Conservation (phyloP, 169 alveolate genomes). For the Plasmodium billcollinsi region DNA sequence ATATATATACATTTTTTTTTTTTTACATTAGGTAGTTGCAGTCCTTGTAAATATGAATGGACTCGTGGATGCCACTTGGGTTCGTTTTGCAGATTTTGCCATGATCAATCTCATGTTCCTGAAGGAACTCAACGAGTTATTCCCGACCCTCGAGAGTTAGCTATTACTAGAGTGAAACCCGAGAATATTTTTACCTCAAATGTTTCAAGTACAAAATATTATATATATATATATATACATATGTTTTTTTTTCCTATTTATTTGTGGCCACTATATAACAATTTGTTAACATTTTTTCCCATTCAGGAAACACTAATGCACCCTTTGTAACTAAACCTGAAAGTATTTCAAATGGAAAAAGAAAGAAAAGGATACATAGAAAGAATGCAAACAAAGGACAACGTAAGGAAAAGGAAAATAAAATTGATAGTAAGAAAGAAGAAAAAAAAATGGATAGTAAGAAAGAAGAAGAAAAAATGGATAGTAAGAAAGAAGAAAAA, state of each 20-base stretch:
- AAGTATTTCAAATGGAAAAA: not conserved
- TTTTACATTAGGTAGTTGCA: constrained; percentile 71
- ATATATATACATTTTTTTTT: not conserved
- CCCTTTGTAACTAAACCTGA: not conserved
- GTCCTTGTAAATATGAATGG: constrained; percentile 80
- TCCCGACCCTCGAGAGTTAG: constrained; percentile 33
- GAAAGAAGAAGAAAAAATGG: too few relatives aligned
- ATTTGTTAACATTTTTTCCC: not conserved
- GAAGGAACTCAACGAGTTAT: constrained; percentile 61
- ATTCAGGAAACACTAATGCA: not conserved
- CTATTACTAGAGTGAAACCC: constrained; percentile 23
- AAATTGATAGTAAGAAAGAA: not conserved
- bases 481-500: not conserved
- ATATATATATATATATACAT: not conserved
- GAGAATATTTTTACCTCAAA: constrained; percentile 24
- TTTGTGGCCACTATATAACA: not conserved
- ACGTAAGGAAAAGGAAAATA: not conserved
- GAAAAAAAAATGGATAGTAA: not conserved
- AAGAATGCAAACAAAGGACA: not conserved
- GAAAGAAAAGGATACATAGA: not conserved
- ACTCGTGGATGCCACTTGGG: constrained; percentile 80
- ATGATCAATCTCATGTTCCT: constrained; percentile 70
- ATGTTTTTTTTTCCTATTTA: not conserved
- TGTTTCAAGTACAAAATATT: not conserved
- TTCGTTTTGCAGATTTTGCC: constrained; percentile 78